phyloP scores from a whole-genome alignment of 2,329 filamentous ascomycete species.

The Xylariomycetidae sp. region DNA sequence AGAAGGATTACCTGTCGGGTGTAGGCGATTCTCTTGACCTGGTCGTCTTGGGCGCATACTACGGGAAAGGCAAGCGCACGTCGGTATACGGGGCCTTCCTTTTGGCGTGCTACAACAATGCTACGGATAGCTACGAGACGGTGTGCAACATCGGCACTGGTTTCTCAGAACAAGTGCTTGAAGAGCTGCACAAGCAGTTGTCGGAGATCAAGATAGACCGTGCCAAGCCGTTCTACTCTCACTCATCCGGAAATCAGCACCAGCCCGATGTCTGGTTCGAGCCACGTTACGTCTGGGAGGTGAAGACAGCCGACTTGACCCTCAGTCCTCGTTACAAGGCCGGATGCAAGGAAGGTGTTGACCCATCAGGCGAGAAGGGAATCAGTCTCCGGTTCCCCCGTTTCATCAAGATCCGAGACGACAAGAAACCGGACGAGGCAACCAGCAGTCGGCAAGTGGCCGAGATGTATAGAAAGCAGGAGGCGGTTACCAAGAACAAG shows the following conservation, averaged over 20 bases:
- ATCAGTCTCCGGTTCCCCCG: constrained; percentile 87
- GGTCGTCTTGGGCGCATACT: constrained; percentile 90
- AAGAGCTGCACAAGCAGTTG: constrained; percentile 73
- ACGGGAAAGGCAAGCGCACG: constrained; percentile 91
- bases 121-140: constrained; percentile 79
- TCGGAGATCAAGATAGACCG: constrained; percentile 76
- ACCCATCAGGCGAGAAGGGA: constrained; percentile 64
- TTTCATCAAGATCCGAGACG: constrained; percentile 86
- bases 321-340: constrained; percentile 90
- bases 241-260: constrained; percentile 77
- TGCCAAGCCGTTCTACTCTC: constrained; percentile 89
- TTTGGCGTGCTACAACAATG: constrained; percentile 84
- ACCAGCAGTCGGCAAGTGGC: constrained; percentile 80
- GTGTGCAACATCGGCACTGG: constrained; percentile 98
- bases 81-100: constrained; percentile 94
- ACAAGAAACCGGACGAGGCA: constrained; percentile 92
- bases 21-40: constrained; percentile 94
- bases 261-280: constrained; percentile 99
- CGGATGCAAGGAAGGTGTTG: constrained; percentile 75
- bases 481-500: constrained; percentile 81
- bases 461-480: constrained; percentile 96
- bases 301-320: constrained; percentile 92
- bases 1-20: constrained; percentile 94
- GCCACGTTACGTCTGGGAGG: constrained; percentile 91
- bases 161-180: constrained; percentile 91